Evolutionary conservation across 305 asterid species (phyloP).

Genomic region (Plantago coronopus): DNA sequence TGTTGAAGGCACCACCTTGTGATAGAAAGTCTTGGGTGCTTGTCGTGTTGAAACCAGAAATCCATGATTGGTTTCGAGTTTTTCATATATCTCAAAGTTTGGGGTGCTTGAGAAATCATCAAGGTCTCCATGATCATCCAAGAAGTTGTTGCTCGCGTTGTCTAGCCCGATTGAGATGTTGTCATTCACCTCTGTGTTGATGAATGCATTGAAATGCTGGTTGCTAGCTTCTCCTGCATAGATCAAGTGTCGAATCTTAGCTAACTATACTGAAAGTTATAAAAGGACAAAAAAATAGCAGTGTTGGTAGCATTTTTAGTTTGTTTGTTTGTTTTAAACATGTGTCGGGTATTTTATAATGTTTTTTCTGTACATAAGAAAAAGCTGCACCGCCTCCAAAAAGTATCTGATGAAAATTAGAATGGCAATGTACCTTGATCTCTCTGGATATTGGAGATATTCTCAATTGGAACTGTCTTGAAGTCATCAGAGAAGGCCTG

Average conservation of each 20-base stretch:
- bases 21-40: conserved; percentile 63
- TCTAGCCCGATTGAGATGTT: conserved; percentile 41
- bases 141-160: conserved; percentile 40
- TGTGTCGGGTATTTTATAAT: too few relatives aligned
- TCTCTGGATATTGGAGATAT: conserved; percentile 43
- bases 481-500: conserved; percentile 64
- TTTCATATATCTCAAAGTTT: conserved; percentile 51
- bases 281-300: conserved; percentile 1
- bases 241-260: not conserved
- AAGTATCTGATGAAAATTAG: conserved; percentile 33
- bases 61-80: conserved; percentile 63
- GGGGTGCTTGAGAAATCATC: conserved; percentile 59
- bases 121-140: conserved; percentile 44
- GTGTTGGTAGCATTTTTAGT: too few relatives aligned
- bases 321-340: too few relatives aligned
- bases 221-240: conserved; percentile 51
- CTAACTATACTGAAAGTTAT: not conserved
- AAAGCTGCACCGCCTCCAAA: too few relatives aligned
- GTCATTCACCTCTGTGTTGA: conserved; percentile 29
- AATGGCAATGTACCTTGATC: conserved; percentile 13
- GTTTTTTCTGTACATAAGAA: too few relatives aligned
- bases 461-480: conserved; percentile 61
- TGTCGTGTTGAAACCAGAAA: conserved; percentile 76
- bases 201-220: conserved; percentile 31
- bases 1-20: conserved; percentile 72